These are phyloP conservation scores for Penicillium turbatum DNA, from an alignment of 495 filamentous ascomycete species.

Conservation along the genomic window DNA sequence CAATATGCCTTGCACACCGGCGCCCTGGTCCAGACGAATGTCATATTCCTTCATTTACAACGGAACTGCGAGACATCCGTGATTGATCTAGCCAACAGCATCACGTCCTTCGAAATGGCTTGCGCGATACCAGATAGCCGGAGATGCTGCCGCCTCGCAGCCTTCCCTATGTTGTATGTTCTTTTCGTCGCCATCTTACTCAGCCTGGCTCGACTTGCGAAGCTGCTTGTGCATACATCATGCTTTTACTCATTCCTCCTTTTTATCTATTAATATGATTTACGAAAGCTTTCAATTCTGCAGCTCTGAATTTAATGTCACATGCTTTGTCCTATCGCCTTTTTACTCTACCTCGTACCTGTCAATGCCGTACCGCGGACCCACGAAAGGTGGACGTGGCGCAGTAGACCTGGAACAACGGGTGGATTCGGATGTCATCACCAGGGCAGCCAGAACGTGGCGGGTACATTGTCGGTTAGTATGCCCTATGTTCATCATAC, in stretches of 20 bases:
- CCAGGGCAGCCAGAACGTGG: not conserved
- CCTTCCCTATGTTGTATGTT: too few relatives aligned
- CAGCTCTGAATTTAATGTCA: too few relatives aligned
- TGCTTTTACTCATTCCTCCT: too few relatives aligned
- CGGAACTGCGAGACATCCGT: not conserved
- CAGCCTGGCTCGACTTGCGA: not conserved
- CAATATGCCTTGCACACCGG: not conserved
- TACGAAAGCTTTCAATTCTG: too few relatives aligned
- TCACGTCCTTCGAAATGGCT: not conserved
- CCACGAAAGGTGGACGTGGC: not conserved
- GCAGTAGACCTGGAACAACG: not conserved
- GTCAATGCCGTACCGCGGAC: not conserved
- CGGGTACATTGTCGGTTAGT: not conserved
- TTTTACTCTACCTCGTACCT: too few relatives aligned
- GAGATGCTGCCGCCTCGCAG: not conserved
- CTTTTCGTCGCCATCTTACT: too few relatives aligned
- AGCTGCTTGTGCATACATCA: too few relatives aligned
- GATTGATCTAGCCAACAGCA: not conserved
- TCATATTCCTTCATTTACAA: not conserved
- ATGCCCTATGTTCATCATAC: not conserved
- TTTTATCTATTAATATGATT: too few relatives aligned
- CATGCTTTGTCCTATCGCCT: too few relatives aligned
- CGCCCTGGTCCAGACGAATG: not conserved
- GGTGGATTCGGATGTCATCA: constrained; percentile 3
- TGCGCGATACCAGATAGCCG: not conserved